Conservation (phyloP, 176 grass and related monocot genomes). For the Juncus inflexus region DNA sequence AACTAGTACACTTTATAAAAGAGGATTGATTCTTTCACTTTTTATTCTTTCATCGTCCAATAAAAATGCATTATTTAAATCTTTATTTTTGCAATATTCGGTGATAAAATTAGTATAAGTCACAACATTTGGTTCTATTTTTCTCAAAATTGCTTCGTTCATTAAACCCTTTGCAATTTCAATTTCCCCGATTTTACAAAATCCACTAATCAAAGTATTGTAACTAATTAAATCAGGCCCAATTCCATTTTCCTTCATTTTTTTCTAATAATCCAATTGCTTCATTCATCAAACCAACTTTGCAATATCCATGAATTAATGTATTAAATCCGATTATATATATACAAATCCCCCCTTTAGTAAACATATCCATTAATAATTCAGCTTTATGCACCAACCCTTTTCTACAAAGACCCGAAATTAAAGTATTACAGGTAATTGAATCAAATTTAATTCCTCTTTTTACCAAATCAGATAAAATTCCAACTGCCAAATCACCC, state of each 20-base stretch:
- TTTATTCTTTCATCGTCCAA: slow-evolving; percentile 70
- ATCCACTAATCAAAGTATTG: slow-evolving; percentile 57
- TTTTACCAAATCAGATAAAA: slow-evolving; percentile 80
- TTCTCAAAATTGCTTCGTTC: slow-evolving; percentile 28
- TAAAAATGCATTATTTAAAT: slow-evolving; percentile 41
- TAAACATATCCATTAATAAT: slow-evolving; percentile 39
- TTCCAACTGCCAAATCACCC: slow-evolving; percentile 26
- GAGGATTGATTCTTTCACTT: too few species aligned
- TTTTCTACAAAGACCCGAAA: slow-evolving; percentile 44
- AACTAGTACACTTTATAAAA: too few species aligned
- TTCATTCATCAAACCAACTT: slow-evolving; percentile 17
- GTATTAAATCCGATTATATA: slow-evolving; percentile 62
- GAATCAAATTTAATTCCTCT: slow-evolving; percentile 53
- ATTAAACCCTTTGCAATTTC: slow-evolving; percentile 36
- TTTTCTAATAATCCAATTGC: slow-evolving; percentile 32
- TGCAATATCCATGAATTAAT: slow-evolving; percentile 63
- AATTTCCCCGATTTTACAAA: slow-evolving; percentile 41
- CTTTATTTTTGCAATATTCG: slow-evolving; percentile 46
- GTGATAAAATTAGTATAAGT: slow-evolving; percentile 53
- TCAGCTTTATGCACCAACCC: slow-evolving; percentile 37
- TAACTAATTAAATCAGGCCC: slow-evolving; percentile 55
- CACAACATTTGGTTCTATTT: slow-evolving; percentile 49
- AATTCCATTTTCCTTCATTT: slow-evolving; percentile 42
- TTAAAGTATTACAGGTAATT: slow-evolving; percentile 49
- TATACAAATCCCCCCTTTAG: slow-evolving; percentile 33